Evolutionary conservation across 225 moss, liverwort and hornwort genomes (phyloP).

Genomic region (Anthoceros angustus): DNA sequence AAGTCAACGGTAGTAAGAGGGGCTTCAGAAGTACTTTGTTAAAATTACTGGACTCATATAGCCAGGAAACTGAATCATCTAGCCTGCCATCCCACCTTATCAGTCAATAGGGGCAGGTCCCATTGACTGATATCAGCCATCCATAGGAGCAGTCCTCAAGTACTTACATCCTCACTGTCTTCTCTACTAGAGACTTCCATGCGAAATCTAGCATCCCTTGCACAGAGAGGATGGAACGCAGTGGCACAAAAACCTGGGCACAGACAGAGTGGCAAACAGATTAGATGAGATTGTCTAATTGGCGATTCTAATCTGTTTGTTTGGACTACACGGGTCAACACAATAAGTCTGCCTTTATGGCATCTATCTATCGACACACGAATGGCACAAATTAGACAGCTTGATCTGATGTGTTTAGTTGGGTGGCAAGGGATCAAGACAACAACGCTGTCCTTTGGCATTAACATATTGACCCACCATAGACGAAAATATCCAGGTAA

Average conservation of each 20-base stretch:
- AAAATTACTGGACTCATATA: neutral
- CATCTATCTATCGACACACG: no score
- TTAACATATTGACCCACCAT: no score
- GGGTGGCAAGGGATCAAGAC: no score
- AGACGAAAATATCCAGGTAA: no score
- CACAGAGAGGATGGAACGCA: slow-evolving; percentile 55
- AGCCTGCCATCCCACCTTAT: neutral
- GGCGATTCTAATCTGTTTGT: no score
- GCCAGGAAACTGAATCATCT: no score
- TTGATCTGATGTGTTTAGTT: no score
- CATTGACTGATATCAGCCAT: no score
- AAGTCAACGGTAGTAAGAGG: neutral
- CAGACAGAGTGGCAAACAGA: neutral
- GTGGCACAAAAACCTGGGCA: slow-evolving; percentile 53
- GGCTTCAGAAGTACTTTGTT: neutral
- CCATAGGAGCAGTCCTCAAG: neutral
- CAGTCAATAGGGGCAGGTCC: neutral
- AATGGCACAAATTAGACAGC: no score
- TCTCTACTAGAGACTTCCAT: slow-evolving; percentile 54
- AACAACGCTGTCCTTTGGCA: no score
- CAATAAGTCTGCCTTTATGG: no score
- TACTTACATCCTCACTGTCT: slow-evolving; percentile 42
- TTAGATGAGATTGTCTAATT: neutral
- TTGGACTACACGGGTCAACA: no score
- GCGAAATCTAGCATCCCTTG: slow-evolving; percentile 36